Conservation (phyloP, 345 rosid genomes). For the Firmiana major region DNA sequence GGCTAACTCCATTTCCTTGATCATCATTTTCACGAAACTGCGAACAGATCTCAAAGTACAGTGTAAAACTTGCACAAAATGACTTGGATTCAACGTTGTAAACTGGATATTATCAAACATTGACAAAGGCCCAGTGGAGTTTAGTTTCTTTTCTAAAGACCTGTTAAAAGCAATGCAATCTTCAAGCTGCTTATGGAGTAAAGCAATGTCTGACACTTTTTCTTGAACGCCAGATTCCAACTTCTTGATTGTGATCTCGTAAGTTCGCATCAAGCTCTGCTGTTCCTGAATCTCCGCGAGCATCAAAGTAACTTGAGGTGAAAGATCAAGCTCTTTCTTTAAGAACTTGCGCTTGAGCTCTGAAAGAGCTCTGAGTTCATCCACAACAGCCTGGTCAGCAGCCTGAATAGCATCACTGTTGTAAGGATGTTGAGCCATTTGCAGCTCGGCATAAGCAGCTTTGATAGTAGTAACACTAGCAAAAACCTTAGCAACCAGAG, state of each 20-base stretch:
- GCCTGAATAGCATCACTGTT: slow-evolving; percentile 64
- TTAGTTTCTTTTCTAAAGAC: slow-evolving; percentile 58
- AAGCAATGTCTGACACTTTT: slow-evolving; percentile 39
- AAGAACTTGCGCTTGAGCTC: slow-evolving; percentile 68
- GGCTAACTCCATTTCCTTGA: slow-evolving; percentile 79
- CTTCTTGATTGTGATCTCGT: slow-evolving; percentile 75
- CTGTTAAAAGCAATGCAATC: slow-evolving; percentile 38
- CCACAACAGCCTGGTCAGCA: slow-evolving; percentile 85
- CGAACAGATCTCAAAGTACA: slow-evolving; percentile 52
- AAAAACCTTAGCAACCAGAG: slow-evolving; percentile 70
- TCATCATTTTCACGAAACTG: slow-evolving; percentile 60
- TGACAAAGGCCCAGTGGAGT: slow-evolving; percentile 60
- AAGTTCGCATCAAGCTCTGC: slow-evolving; percentile 88
- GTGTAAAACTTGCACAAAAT: slow-evolving; percentile 56
- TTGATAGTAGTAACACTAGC: slow-evolving; percentile 75
- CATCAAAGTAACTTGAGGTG: slow-evolving; percentile 85
- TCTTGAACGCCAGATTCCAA: slow-evolving; percentile 46
- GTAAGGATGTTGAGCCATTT: slow-evolving; percentile 88
- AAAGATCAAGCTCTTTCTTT: slow-evolving; percentile 66
- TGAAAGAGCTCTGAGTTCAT: slow-evolving; percentile 64
- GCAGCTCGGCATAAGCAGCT: slow-evolving; percentile 92
- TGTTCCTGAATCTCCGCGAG: slow-evolving; percentile 94
- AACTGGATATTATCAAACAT: slow-evolving; percentile 46
- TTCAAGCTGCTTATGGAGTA: slow-evolving; percentile 34
- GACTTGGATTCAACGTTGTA: slow-evolving; percentile 34